These are phyloP conservation scores for Karstenula rhodostoma DNA, from an alignment of 2,329 filamentous ascomycete genomes.

Conservation along the genomic window DNA sequence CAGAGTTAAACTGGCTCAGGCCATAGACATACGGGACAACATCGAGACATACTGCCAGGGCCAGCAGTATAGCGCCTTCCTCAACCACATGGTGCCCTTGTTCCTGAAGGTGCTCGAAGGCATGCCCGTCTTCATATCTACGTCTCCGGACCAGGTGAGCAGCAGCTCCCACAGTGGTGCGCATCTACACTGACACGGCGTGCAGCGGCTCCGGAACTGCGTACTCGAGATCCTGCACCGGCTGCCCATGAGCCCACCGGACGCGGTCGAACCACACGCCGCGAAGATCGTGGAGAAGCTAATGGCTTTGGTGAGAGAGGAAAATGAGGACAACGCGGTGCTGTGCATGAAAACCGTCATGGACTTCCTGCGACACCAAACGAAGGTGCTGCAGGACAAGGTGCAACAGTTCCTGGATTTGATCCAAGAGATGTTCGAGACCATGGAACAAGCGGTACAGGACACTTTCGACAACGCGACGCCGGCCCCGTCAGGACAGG, in stretches of 20 bases:
- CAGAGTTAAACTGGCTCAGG: slow-evolving; percentile 81
- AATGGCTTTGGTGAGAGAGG: slow-evolving; percentile 84
- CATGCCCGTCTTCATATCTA: slow-evolving; percentile 88
- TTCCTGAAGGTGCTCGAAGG: slow-evolving; percentile 87
- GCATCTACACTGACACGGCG: slow-evolving; percentile 20
- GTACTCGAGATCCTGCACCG: slow-evolving; percentile 94
- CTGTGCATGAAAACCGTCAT: slow-evolving; percentile 98
- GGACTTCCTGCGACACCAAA: slow-evolving; percentile 93
- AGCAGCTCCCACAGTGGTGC: slow-evolving; percentile 18
- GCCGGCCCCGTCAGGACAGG: slow-evolving; percentile 58
- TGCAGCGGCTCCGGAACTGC: slow-evolving; percentile 86
- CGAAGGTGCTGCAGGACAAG: slow-evolving; percentile 79
- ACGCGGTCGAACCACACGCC: slow-evolving; percentile 88
- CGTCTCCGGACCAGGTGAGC: slow-evolving; percentile 84
- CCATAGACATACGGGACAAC: slow-evolving; percentile 86
- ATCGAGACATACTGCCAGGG: slow-evolving; percentile 88
- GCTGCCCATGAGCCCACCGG: slow-evolving; percentile 75
- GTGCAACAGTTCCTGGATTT: slow-evolving; percentile 90
- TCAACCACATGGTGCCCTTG: slow-evolving; percentile 87
- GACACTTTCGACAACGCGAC: slow-evolving; percentile 89
- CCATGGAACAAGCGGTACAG: slow-evolving; percentile 92
- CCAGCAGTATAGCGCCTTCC: slow-evolving; percentile 78
- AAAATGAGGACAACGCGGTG: slow-evolving; percentile 99
- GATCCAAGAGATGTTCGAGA: slow-evolving; percentile 94
- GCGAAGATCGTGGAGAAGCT: slow-evolving; percentile 88